Conservation (phyloP, 225 moss, liverwort and hornwort genomes). For the Pleurozium schreberi region DNA sequence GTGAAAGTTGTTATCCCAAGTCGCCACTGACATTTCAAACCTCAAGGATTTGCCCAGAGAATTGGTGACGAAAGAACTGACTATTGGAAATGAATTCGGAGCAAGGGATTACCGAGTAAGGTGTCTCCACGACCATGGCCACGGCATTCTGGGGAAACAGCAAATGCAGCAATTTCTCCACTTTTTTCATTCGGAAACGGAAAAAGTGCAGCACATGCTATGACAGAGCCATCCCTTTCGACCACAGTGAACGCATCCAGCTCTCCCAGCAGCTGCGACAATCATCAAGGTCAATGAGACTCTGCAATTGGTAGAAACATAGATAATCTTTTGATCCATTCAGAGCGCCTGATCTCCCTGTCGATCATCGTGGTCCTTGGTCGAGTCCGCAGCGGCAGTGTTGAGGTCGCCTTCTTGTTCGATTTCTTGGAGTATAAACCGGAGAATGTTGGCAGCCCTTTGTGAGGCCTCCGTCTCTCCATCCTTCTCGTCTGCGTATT, state of each 20-base stretch:
- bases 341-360: too few relatives aligned
- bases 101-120: constrained; percentile 53
- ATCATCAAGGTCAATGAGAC: background rate
- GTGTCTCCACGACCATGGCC: constrained; percentile 82
- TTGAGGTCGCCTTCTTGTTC: too few relatives aligned
- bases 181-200: constrained; percentile 44
- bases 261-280: constrained; percentile 60
- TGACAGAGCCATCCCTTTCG: constrained; percentile 82
- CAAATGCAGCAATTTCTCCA: constrained; percentile 92
- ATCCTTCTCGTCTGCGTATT: too few relatives aligned
- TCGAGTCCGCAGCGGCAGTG: too few relatives aligned
- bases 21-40: background rate
- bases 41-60: background rate
- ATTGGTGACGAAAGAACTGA: background rate
- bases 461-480: too few relatives aligned
- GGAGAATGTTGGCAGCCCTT: too few relatives aligned
- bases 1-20: background rate
- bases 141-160: constrained; percentile 89
- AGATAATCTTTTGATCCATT: background rate
- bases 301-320: background rate
- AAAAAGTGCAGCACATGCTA: constrained; percentile 82
- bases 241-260: constrained; percentile 66
- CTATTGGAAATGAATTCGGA: background rate
- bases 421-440: too few relatives aligned
- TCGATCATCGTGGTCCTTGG: too few relatives aligned